These are phyloP conservation scores for Asterella californica DNA, from an alignment of 225 moss, liverwort and hornwort species.

Conservation along the genomic window DNA sequence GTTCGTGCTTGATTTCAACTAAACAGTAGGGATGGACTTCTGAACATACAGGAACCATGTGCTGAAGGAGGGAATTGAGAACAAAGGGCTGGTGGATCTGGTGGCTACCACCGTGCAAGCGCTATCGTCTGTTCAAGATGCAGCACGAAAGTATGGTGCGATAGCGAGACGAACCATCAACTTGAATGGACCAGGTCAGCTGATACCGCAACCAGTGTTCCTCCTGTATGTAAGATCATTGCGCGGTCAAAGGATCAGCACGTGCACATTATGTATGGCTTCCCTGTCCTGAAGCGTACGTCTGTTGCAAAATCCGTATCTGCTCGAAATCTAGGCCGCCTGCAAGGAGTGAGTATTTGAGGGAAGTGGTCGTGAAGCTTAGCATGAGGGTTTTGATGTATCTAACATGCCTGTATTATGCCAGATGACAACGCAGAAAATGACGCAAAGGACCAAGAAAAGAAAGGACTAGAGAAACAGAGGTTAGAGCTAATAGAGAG, in stretches of 20 bases:
- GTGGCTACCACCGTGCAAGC: conserved; percentile 72
- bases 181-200: conserved; percentile 49
- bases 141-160: conserved; percentile 75
- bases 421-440: conserved; percentile 2
- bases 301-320: neutral
- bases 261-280: neutral
- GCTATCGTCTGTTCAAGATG: conserved; percentile 75
- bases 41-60: conserved; percentile 38
- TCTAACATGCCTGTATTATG: neutral
- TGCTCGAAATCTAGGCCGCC: neutral
- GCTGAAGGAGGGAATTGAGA: conserved; percentile 64
- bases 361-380: neutral
- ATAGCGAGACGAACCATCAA: conserved; percentile 56
- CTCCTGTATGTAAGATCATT: neutral
- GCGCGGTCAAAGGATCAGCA: neutral
- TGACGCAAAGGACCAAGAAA: conserved; percentile 5
- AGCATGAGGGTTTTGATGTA: neutral
- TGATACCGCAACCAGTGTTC: neutral
- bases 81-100: conserved; percentile 63
- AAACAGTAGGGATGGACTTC: neutral
- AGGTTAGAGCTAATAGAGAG: conserved; percentile 29
- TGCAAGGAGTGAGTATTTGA: neutral
- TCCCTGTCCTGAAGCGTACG: neutral
- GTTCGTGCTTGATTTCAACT: neutral
- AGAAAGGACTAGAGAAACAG: conserved; percentile 33